Evolutionary conservation across 768 basidiomycete genomes (phyloP).

Genomic region (Boletus vinaceobasis): DNA sequence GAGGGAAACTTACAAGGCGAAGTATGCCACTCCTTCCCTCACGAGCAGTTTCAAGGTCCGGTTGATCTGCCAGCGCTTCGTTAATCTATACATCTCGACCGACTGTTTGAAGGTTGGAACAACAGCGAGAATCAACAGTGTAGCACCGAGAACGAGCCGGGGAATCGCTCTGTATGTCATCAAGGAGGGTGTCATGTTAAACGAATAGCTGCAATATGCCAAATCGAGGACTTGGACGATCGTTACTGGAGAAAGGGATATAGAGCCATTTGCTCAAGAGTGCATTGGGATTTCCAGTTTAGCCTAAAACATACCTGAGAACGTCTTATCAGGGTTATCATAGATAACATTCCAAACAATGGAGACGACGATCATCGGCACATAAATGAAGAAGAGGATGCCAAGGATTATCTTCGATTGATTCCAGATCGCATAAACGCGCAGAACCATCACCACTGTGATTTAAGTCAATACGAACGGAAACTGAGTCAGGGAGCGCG

Average conservation of each 20-base stretch:
- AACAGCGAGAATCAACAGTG: slow-evolving; percentile 5
- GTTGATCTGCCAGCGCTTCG: slow-evolving; percentile 6
- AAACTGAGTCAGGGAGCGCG: neutral
- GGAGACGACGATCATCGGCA: neutral
- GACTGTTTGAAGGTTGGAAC: neutral
- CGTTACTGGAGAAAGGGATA: neutral
- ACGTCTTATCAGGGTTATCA: neutral
- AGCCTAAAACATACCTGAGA: slow-evolving; percentile 10
- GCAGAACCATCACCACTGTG: slow-evolving; percentile 18
- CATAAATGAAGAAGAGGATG: slow-evolving; percentile 2
- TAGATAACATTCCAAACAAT: neutral
- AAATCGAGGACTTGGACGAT: neutral
- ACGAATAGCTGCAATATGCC: neutral
- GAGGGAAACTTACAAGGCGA: slow-evolving; percentile 8
- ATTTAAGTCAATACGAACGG: neutral
- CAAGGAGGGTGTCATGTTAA: neutral
- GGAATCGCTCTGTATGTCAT: slow-evolving; percentile 6
- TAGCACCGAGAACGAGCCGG: neutral
- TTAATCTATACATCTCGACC: too few relatives aligned
- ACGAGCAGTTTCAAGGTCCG: slow-evolving; percentile 1
- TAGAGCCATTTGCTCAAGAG: neutral
- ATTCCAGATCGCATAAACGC: too few relatives aligned
- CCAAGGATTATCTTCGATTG: slow-evolving; percentile 2
- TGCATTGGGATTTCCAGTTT: too few relatives aligned
- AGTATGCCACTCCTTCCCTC: slow-evolving; percentile 14